phyloP scores from a whole-genome alignment of 805 yeast species.

The Saccharomycopsis schoenii region DNA sequence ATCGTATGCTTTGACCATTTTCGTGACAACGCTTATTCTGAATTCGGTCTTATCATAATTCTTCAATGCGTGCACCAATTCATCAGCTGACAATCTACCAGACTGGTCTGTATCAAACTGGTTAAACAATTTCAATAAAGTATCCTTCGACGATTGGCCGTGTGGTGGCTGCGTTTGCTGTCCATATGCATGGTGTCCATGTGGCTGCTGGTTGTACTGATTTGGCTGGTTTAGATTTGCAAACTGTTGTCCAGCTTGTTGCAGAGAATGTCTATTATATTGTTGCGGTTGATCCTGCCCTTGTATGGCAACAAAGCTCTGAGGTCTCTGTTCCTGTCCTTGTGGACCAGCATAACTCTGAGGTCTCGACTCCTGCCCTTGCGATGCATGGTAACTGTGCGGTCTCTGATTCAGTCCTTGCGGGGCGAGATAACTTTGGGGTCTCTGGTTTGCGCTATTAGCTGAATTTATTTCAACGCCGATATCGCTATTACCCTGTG shows the following conservation, averaged over 20 bases:
- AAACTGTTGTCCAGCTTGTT: not conserved
- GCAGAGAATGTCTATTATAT: not conserved
- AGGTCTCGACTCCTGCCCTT: no score
- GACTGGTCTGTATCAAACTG: constrained; percentile 2
- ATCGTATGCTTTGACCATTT: constrained; percentile 13
- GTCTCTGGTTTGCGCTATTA: not conserved
- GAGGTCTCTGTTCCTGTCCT: not conserved
- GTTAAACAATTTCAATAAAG: not conserved
- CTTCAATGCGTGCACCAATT: constrained; percentile 8
- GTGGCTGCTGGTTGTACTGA: not conserved
- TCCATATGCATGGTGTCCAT: not conserved
- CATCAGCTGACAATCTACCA: constrained; percentile 7
- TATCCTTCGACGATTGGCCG: not conserved
- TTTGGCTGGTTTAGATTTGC: not conserved
- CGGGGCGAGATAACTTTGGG: not conserved
- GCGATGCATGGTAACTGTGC: not conserved
- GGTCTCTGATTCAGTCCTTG: not conserved
- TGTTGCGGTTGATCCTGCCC: not conserved
- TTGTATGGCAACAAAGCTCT: not conserved
- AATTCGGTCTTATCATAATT: constrained; percentile 13
- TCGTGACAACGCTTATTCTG: constrained; percentile 6
- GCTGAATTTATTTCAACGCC: not conserved
- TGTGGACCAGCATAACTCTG: not conserved
- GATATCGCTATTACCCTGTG: not conserved
- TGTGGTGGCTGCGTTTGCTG: constrained; percentile 5